Conservation (phyloP, 2,329 filamentous ascomycete species). For the Paecilomyces sp. region DNA sequence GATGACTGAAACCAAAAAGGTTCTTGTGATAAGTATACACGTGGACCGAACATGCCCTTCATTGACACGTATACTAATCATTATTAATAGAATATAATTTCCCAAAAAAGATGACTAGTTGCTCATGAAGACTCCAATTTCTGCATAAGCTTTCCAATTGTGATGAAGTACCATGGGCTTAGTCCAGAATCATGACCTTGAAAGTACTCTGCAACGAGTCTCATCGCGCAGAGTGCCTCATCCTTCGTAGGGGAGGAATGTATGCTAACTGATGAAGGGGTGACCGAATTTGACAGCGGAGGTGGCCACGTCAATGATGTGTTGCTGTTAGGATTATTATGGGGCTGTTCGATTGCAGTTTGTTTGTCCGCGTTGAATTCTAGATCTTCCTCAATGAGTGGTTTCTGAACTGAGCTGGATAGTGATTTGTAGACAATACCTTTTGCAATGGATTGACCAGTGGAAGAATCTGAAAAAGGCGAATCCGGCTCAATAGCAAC, state of each 20-base stretch:
- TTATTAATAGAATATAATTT: no score
- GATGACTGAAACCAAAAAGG: no score
- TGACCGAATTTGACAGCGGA: slow-evolving; percentile 29
- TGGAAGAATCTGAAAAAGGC: slow-evolving; percentile 41
- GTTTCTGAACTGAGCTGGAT: slow-evolving; percentile 41
- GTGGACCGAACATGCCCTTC: no score
- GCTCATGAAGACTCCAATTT: no score
- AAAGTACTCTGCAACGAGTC: slow-evolving; percentile 76
- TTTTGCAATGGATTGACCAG: slow-evolving; percentile 50
- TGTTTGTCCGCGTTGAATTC: slow-evolving; percentile 19
- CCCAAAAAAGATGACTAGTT: no score
- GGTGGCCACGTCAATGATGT: slow-evolving; percentile 34
- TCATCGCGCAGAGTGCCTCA: slow-evolving; percentile 73
- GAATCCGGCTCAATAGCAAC: slow-evolving; percentile 41
- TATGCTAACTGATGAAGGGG: slow-evolving; percentile 47
- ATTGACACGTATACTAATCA: no score
- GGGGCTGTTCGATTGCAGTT: slow-evolving; percentile 35
- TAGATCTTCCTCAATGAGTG: slow-evolving; percentile 43
- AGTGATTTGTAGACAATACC: slow-evolving; percentile 34
- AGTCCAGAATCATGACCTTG: slow-evolving; percentile 62
- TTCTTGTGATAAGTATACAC: no score
- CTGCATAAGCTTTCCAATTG: slow-evolving; percentile 75
- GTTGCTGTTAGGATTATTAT: slow-evolving; percentile 39
- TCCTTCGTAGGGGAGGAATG: slow-evolving; percentile 70
- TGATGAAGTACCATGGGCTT: slow-evolving; percentile 70